phyloP scores from a whole-genome alignment of 2,329 filamentous ascomycete genomes.

The Zymoseptoria crescenta region DNA sequence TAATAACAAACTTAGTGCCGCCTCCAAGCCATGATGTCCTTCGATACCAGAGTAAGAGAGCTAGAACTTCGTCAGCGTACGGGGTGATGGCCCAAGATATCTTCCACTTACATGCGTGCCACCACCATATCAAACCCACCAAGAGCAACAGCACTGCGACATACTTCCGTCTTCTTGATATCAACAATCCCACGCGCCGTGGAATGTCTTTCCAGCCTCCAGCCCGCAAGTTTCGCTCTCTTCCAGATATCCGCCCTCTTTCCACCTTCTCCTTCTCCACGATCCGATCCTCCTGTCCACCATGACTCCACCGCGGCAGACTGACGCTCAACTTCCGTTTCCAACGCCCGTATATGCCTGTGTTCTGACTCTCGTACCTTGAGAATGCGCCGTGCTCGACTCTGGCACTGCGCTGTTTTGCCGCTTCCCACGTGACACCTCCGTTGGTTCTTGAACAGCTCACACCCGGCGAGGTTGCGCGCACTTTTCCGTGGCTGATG shows the following conservation, averaged over 20 bases:
- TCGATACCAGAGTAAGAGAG: slow-evolving; percentile 55
- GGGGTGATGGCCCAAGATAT: background rate
- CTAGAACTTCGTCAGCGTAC: slow-evolving; percentile 34
- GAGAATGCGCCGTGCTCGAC: slow-evolving; percentile 59
- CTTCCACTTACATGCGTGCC: slow-evolving; percentile 20
- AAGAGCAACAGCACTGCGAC: slow-evolving; percentile 20
- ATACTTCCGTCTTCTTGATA: slow-evolving; percentile 25
- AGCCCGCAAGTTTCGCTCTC: background rate
- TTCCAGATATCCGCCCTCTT: slow-evolving; percentile 36
- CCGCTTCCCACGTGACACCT: slow-evolving; percentile 70
- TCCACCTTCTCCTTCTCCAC: slow-evolving; percentile 71
- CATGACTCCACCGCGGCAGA: slow-evolving; percentile 62
- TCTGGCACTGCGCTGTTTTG: slow-evolving; percentile 67
- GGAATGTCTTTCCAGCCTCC: slow-evolving; percentile 16
- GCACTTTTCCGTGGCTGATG: slow-evolving; percentile 49
- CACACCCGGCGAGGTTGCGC: slow-evolving; percentile 50
- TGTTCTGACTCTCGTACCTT: slow-evolving; percentile 67
- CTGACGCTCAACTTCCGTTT: slow-evolving; percentile 73
- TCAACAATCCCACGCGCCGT: slow-evolving; percentile 19
- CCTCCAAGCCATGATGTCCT: slow-evolving; percentile 67
- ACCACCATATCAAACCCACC: slow-evolving; percentile 19
- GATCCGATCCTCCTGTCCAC: slow-evolving; percentile 41
- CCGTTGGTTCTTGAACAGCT: slow-evolving; percentile 37
- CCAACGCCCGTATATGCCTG: slow-evolving; percentile 80
- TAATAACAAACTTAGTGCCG: slow-evolving; percentile 86